These are phyloP conservation scores for Anacardium occidentale DNA, from an alignment of 345 rosid genomes.

Conservation along the genomic window DNA sequence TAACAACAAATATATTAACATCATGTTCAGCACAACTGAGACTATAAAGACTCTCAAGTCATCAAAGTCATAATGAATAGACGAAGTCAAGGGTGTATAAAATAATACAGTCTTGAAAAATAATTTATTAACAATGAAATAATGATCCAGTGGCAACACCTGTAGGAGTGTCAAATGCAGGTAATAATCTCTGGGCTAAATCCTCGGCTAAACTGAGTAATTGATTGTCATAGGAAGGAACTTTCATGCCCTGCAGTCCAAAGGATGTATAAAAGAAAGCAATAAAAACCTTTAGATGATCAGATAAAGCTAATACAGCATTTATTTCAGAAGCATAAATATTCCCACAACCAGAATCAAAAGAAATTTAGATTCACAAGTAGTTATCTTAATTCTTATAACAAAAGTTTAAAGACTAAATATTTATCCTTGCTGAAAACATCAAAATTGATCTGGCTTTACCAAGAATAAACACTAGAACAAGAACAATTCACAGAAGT, in stretches of 20 bases:
- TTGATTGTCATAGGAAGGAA: constrained; percentile 76
- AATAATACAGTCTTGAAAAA: not conserved
- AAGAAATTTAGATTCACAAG: too few species aligned
- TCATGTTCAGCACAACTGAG: constrained; percentile 6
- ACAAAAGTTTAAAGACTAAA: not conserved
- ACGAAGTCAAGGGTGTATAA: constrained; percentile 2
- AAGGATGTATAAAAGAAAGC: constrained; percentile 10
- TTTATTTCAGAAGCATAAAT: not conserved
- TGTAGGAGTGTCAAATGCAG: constrained; percentile 98
- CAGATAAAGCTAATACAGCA: not conserved
- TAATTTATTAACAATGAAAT: constrained; percentile 7
- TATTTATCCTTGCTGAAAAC: not conserved
- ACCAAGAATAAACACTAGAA: constrained; percentile 11
- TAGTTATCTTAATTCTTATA: not conserved
- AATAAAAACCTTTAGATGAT: constrained; percentile 3
- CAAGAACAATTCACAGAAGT: constrained; percentile 13
- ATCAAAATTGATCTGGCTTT: constrained; percentile 2
- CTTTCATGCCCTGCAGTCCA: constrained; percentile 72
- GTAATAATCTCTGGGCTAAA: constrained; percentile 76
- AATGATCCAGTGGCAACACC: constrained; percentile 38
- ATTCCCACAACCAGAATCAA: not conserved
- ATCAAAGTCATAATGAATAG: not conserved
- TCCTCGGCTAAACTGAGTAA: constrained; percentile 84
- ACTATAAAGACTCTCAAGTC: not conserved
- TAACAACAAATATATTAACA: not conserved